phyloP scores from a whole-genome alignment of 1,284 basidiomycete genomes.

The Cutaneotrichosporon sp. region DNA sequence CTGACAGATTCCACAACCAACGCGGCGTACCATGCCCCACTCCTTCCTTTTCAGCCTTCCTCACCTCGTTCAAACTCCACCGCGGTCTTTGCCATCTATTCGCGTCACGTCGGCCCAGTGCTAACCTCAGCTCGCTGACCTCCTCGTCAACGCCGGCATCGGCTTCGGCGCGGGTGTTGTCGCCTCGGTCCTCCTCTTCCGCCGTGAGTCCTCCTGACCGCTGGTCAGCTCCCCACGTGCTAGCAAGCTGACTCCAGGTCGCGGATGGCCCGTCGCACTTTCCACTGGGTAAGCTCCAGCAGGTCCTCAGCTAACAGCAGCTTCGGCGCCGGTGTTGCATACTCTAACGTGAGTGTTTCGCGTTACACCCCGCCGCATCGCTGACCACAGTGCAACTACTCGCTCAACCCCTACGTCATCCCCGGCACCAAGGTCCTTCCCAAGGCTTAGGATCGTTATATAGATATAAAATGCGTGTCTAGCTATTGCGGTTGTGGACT shows the following conservation, averaged over 20 bases:
- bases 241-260: constrained; percentile 58
- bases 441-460: constrained; percentile 2
- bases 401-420: constrained; percentile 89
- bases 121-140: constrained; percentile 49
- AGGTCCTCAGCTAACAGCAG: constrained; percentile 21
- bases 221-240: no score
- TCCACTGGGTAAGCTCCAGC: constrained; percentile 67
- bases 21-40: no score
- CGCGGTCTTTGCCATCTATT: no score
- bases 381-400: constrained; percentile 72
- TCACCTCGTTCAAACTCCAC: no score
- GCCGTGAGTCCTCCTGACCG: constrained; percentile 65
- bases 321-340: constrained; percentile 65
- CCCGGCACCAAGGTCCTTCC: constrained; percentile 76
- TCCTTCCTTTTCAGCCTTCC: no score
- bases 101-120: background rate
- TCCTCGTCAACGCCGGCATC: constrained; percentile 67
- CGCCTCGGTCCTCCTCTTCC: constrained; percentile 89
- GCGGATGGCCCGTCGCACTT: constrained; percentile 92
- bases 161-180: constrained; percentile 93
- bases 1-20: no score
- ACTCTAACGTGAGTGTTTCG: constrained; percentile 54
- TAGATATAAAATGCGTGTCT: constrained; percentile 4
- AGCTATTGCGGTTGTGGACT: background rate
- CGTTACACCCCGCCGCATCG: background rate